A percentile compares a stretch with the other conserved stretches of the same genome.
Conservation (phyloP, 2,329 filamentous ascomycete genomes). For the Aspergillus awamori region DNA sequence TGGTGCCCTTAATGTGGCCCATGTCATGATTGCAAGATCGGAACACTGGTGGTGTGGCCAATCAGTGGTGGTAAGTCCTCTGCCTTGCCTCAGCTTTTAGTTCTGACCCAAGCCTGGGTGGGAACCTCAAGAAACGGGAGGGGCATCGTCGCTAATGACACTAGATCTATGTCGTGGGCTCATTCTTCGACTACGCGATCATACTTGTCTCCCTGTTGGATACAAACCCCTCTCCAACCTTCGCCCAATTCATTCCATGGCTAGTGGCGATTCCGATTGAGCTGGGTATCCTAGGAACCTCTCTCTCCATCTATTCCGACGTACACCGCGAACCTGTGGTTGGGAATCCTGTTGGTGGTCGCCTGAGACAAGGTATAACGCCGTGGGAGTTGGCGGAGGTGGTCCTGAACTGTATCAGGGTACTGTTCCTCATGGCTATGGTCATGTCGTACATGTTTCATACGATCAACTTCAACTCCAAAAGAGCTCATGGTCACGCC, state of each 20-base stretch:
- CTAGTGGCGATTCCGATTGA: conserved; percentile 72
- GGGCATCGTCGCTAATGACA: conserved; percentile 10
- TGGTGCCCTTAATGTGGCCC: conserved; percentile 71
- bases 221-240: conserved; percentile 76
- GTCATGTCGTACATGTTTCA: conserved; percentile 61
- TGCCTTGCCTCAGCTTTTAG: background rate
- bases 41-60: conserved; percentile 82
- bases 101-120: background rate
- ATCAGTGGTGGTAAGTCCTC: conserved; percentile 67
- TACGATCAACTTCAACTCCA: conserved; percentile 48
- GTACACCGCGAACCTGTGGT: conserved; percentile 66
- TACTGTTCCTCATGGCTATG: conserved; percentile 66
- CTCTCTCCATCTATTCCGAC: conserved; percentile 68
- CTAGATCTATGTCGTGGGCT: conserved; percentile 81
- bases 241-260: conserved; percentile 82
- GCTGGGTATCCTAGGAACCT: conserved; percentile 68
- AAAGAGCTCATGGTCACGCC: conserved; percentile 29
- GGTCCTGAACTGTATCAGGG: conserved; percentile 65
- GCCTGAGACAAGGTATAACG: conserved; percentile 44
- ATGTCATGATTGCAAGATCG: conserved; percentile 68
- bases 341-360: conserved; percentile 51
- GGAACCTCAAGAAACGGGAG: background rate
- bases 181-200: conserved; percentile 84
- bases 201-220: conserved; percentile 86
- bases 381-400: conserved; percentile 47